Percentiles rank a stretch among this genome's conserved stretches.
phyloP scores from a whole-genome alignment of 106 monocot genomes.

The Triglochin maritima region DNA sequence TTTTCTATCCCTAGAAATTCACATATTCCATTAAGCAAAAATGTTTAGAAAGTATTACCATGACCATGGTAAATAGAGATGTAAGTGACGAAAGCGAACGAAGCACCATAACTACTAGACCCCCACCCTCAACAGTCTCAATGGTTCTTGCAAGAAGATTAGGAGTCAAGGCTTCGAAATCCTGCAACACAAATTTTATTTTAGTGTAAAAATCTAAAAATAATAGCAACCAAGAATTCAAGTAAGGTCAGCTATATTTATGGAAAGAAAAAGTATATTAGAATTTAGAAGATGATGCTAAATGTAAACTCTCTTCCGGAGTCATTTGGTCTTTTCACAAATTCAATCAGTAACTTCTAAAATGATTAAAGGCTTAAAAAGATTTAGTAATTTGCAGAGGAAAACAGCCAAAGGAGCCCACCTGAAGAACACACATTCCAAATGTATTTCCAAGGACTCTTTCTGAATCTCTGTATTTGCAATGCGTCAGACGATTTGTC shows the following conservation, averaged over 20 bases:
- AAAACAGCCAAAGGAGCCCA: constrained; percentile 1
- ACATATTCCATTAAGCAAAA: neutral
- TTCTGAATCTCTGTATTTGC: constrained; percentile 83
- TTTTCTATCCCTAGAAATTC: neutral
- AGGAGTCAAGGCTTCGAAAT: constrained; percentile 96
- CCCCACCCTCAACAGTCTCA: constrained; percentile 99
- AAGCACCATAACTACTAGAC: constrained; percentile 73
- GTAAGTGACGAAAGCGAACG: constrained; percentile 81
- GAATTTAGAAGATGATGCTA: too few relatives aligned
- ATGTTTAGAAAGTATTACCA: constrained; percentile 37
- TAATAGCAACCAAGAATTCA: neutral
- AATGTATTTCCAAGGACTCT: constrained; percentile 94
- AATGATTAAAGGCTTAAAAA: too few relatives aligned
- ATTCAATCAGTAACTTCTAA: too few relatives aligned
- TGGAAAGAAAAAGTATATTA: neutral
- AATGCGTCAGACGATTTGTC: constrained; percentile 77
- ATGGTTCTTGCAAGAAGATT: constrained; percentile 96
- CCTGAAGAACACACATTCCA: constrained; percentile 99
- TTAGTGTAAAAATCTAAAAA: neutral
- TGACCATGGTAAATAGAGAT: constrained; percentile 89
- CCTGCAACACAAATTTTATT: constrained; percentile 34
- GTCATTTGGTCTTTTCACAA: too few relatives aligned
- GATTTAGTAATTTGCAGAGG: too few relatives aligned
- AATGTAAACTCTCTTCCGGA: too few relatives aligned
- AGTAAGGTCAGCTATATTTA: neutral